Conservation (phyloP, 2,329 filamentous ascomycete genomes). For the Talaromyces sp. region DNA sequence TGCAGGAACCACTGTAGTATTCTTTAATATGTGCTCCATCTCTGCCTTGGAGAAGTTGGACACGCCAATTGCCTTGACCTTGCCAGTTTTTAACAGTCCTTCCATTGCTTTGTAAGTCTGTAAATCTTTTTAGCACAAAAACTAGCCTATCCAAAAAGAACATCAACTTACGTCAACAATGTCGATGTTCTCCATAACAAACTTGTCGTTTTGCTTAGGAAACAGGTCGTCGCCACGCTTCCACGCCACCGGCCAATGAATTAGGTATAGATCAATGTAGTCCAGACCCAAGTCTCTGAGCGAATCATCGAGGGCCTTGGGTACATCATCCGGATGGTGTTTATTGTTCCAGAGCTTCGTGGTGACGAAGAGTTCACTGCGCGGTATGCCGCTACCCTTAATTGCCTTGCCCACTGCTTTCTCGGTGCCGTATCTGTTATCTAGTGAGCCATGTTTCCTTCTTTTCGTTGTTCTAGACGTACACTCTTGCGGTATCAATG, state of each 20-base stretch:
- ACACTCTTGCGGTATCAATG: slow-evolving; percentile 48
- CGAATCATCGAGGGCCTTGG: slow-evolving; percentile 55
- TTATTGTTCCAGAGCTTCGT: slow-evolving; percentile 64
- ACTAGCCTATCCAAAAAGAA: not conserved
- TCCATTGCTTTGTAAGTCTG: slow-evolving; percentile 50
- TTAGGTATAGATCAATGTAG: slow-evolving; percentile 65
- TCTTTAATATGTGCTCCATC: slow-evolving; percentile 42
- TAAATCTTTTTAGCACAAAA: not conserved
- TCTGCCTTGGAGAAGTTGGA: slow-evolving; percentile 48
- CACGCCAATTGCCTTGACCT: slow-evolving; percentile 48
- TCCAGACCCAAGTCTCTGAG: slow-evolving; percentile 59
- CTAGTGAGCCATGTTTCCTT: not conserved
- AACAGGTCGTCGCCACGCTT: slow-evolving; percentile 43
- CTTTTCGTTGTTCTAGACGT: slow-evolving; percentile 11
- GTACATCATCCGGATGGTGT: slow-evolving; percentile 58
- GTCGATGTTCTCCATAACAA: slow-evolving; percentile 40
- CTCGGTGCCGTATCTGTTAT: slow-evolving; percentile 55
- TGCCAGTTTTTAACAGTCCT: slow-evolving; percentile 34
- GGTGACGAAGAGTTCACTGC: slow-evolving; percentile 60
- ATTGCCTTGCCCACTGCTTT: slow-evolving; percentile 59
- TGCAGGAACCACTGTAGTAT: slow-evolving; percentile 41
- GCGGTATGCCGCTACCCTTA: slow-evolving; percentile 61
- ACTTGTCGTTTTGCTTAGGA: slow-evolving; percentile 40
- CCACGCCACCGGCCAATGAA: slow-evolving; percentile 60
- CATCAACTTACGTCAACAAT: slow-evolving; percentile 40